Evolutionary conservation across 176 grass and related monocot species (phyloP), one percentile per base, ranked within the genome.

Genomic region (Phoenix dactylifera): DNA sequence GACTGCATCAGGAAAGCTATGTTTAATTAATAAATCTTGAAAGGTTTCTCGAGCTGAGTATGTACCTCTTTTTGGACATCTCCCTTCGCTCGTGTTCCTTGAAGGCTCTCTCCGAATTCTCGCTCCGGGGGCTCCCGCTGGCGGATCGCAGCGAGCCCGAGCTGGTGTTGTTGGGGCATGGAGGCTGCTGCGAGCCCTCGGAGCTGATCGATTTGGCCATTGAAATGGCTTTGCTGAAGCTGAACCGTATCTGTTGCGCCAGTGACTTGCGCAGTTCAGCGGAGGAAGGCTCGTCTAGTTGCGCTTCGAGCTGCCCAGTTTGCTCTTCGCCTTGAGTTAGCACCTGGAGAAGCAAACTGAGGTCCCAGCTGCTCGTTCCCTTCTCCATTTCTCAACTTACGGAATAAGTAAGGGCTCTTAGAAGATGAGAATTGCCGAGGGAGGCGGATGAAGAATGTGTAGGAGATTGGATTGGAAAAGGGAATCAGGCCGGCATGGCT

Each of bases 261-360:
- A 71, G 55, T 48, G 3, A 54, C 19, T 52, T 66, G 80, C 59
- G 69, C 25, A 20, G 23, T 19, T 78, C 74, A 5, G 58, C 57
- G 2, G 15, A 51, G 18, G 51, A 76, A 55, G 60, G 18, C 56
- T 68, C 75, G 18, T 57, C 75, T 24, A 84, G 76, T 25, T 26
- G 14, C 2, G 49, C 63, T 10, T 51, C 62, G 1, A 81, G 70
- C 26, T 71, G 79, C 70, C 55, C 50, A 2, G 20, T 76, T 69
- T 98, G 71, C 65, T 86, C 73, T 69, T 88, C 73, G 52, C 79
- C 81, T 65, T 86, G 68, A 14, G 66, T 54, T 15, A 98, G 80
- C 50, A 89, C 25, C 26, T 23, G 26, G 24, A 92, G 63, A 0
- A 98, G 81, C 67, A 30, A 0, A 14, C 67, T 80, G 15, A 85